phyloP scores from a whole-genome alignment of 2,329 filamentous ascomycete genomes.

The Neofusicoccum laricinum region DNA sequence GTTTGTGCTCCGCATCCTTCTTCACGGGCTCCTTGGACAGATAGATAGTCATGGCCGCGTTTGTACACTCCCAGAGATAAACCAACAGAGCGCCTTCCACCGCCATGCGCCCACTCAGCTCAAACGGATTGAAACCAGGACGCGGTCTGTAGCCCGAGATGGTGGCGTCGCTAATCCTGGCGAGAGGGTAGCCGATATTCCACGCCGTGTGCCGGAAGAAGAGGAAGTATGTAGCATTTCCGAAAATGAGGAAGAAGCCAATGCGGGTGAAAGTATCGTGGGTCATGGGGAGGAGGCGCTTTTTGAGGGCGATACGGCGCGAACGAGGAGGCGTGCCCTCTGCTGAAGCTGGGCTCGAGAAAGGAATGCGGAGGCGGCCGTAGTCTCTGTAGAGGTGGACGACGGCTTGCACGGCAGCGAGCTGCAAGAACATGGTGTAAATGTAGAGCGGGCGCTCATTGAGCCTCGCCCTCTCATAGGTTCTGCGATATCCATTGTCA shows the following conservation, averaged over 20 bases:
- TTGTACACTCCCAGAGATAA: constrained; percentile 73
- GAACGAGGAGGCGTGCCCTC: background rate
- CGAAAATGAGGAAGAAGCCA: constrained; percentile 47
- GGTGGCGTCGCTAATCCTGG: background rate
- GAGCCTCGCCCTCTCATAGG: constrained; percentile 67
- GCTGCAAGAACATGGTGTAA: constrained; percentile 64
- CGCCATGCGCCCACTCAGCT: constrained; percentile 22
- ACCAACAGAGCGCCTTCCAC: constrained; percentile 64
- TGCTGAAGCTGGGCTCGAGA: constrained; percentile 10
- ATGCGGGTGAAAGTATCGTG: constrained; percentile 56
- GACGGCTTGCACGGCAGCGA: constrained; percentile 68
- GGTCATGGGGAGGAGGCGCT: constrained; percentile 8
- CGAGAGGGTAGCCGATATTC: constrained; percentile 54
- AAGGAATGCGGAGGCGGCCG: constrained; percentile 61
- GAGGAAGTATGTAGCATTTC: constrained; percentile 27
- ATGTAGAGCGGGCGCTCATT: constrained; percentile 88
- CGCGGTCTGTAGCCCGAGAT: constrained; percentile 3
- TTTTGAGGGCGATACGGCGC: background rate
- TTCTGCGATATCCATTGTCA: constrained; percentile 6
- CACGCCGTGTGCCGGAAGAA: constrained; percentile 30
- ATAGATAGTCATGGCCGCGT: constrained; percentile 75
- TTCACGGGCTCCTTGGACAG: constrained; percentile 79
- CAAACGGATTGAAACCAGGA: constrained; percentile 4
- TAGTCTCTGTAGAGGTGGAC: constrained; percentile 71
- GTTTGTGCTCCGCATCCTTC: constrained; percentile 49